Evolutionary conservation across 176 grass and related monocot species (phyloP).

Genomic region (Carex scoparia): DNA sequence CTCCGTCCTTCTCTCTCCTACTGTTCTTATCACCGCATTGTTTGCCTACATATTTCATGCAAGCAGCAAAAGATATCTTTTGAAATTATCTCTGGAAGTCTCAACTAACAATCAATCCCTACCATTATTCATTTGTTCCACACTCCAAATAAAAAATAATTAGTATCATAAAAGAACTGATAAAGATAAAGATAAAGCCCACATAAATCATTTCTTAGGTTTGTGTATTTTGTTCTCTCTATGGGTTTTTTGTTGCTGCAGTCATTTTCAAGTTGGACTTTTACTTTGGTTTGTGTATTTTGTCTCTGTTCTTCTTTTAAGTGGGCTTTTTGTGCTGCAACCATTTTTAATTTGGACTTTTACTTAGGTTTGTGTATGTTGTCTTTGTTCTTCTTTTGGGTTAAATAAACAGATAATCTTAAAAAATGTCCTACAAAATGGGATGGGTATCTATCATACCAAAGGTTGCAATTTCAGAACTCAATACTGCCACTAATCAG

Average conservation of each 20-base stretch:
- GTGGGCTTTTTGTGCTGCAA: not conserved
- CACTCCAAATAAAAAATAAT: not conserved
- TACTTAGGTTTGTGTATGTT: not conserved
- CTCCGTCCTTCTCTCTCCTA: slow-evolving; percentile 60
- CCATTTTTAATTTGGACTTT: not conserved
- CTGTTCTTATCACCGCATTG: slow-evolving; percentile 62
- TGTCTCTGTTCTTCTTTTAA: not conserved
- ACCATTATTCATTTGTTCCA: not conserved
- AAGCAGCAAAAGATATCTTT: not conserved
- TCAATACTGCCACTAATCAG: not conserved
- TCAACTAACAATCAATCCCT: not conserved
- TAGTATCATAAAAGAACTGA: not conserved
- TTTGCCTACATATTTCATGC: slow-evolving; percentile 40
- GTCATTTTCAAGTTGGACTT: not conserved
- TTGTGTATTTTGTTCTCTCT: not conserved
- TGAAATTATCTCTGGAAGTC: not conserved
- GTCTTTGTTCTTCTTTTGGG: not conserved
- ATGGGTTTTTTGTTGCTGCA: not conserved
- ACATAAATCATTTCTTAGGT: not conserved
- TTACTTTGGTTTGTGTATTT: not conserved
- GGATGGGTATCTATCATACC: not conserved
- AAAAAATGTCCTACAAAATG: not conserved
- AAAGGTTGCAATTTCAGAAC: not conserved
- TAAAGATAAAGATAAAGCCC: not conserved
- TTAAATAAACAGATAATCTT: not conserved